phyloP scores from a whole-genome alignment of 306 rosid species.

The Cucurbita moschata region DNA sequence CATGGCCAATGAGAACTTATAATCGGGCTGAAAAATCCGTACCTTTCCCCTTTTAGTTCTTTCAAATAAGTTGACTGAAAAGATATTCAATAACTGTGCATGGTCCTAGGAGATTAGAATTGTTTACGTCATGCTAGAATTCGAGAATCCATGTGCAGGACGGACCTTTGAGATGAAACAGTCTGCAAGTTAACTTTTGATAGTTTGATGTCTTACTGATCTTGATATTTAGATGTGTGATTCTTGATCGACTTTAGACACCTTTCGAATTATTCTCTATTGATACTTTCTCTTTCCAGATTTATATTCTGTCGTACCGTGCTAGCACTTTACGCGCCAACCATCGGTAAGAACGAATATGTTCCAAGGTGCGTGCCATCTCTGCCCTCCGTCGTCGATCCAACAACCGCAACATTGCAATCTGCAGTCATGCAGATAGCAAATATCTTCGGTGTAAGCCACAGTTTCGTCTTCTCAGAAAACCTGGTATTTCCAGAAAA shows the following conservation, averaged over 20 bases:
- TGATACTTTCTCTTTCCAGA: conserved; percentile 27
- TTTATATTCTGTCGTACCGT: conserved; percentile 65
- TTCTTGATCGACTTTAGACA: neutral
- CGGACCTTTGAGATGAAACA: neutral
- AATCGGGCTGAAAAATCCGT: neutral
- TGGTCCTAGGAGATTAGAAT: neutral
- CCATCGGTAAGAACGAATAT: conserved; percentile 40
- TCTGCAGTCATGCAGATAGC: conserved; percentile 43
- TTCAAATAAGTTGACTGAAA: neutral
- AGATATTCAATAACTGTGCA: neutral
- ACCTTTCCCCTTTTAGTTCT: neutral
- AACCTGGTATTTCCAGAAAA: conserved; percentile 27
- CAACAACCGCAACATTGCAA: conserved; percentile 21
- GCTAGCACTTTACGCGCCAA: conserved; percentile 43
- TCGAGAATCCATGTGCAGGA: neutral
- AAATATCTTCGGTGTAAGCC: conserved; percentile 38
- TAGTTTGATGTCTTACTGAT: neutral
- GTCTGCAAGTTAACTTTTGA: neutral
- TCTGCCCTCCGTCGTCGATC: conserved; percentile 36
- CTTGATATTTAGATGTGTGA: neutral
- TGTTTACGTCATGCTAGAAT: neutral
- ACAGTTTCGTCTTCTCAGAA: conserved; percentile 40
- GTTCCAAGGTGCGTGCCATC: conserved; percentile 58
- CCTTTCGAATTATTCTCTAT: neutral
- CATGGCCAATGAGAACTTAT: neutral